phyloP scores from a whole-genome alignment of 176 grass and related monocot genomes.

The Dactylis glomerata region DNA sequence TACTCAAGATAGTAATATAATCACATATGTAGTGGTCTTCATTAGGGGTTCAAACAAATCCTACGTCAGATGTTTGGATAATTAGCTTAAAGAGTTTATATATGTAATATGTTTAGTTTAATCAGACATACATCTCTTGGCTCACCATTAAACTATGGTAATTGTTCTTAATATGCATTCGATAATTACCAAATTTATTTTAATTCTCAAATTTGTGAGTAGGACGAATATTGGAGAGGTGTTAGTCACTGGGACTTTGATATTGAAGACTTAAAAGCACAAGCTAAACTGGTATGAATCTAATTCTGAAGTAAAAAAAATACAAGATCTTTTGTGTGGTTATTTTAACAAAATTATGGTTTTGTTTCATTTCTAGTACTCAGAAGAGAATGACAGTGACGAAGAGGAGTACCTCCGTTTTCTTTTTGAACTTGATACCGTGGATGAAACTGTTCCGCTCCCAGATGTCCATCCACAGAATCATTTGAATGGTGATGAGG shows the following conservation, averaged over 20 bases:
- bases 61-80: neutral
- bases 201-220: neutral
- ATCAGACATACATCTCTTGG: neutral
- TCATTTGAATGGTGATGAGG: neutral
- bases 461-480: neutral
- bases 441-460: constrained; percentile 43
- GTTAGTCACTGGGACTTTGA: constrained; percentile 95
- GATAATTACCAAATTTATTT: neutral
- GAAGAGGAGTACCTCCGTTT: constrained; percentile 47
- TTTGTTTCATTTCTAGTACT: constrained; percentile 43
- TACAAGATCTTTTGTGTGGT: neutral
- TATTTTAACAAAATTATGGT: neutral
- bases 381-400: constrained; percentile 46
- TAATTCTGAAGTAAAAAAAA: neutral
- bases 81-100: neutral
- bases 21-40: neutral
- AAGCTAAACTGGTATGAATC: constrained; percentile 52
- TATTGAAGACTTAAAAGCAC: constrained; percentile 76
- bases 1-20: neutral
- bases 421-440: constrained; percentile 66
- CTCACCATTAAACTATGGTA: neutral
- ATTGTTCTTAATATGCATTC: neutral
- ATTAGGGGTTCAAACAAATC: neutral
- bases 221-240: constrained; percentile 83
- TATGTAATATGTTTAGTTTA: neutral